Evolutionary conservation across 2,329 filamentous ascomycete genomes (phyloP), one percentile per base, ranked within the genome.

Genomic region (Ophiostoma sp.): DNA sequence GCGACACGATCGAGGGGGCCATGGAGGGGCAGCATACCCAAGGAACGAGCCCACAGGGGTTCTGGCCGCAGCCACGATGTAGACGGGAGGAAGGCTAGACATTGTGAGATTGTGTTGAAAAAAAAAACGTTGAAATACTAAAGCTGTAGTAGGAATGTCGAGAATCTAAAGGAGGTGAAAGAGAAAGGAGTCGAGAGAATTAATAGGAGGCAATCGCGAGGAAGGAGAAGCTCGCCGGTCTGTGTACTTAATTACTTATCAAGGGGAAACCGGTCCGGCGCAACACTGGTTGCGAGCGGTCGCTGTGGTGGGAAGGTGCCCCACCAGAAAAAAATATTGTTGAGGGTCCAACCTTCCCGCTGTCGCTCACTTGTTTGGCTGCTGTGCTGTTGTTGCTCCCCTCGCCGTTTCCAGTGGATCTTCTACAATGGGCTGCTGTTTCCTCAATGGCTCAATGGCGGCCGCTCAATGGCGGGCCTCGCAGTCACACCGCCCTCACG

Each of bases 31-130:
- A 50, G 70, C 88, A 82, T 84, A 97, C 94, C 96, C 96, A 80
- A 97, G 89, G 85, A 99, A 99, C 77, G 93, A 95, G 79, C 96
- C 96, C 77, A 97, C 88, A 71, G 96, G 96, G 77, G 96, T 99
- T 84, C 95, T 90, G 80, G 90, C 93, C 77, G 91, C 92, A 74
- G 96, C 96, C 81, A 98, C 94, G 80, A 99, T 98, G 86, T 99
- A 99, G 77, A 99, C 95, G 74, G 94, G 88, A 77, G 94, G 92
- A 76, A 95, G 89, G 78, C 89, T 89, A 81, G 93, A 88, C 93
- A 97, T 97, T 75, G 79, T 89, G 84, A 72, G 42, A 59, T 17
- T 36, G 33, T 36, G 42, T 22, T 68, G 57, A 39, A 55, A 33
- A 42, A 39, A 55, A 33, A 42, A 31, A n/a, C 4, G 2, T 22